Evolutionary conservation across 1,284 basidiomycete species (phyloP), one percentile per base, ranked within the genome.

Genomic region (Coniferiporia sulphurascens): DNA sequence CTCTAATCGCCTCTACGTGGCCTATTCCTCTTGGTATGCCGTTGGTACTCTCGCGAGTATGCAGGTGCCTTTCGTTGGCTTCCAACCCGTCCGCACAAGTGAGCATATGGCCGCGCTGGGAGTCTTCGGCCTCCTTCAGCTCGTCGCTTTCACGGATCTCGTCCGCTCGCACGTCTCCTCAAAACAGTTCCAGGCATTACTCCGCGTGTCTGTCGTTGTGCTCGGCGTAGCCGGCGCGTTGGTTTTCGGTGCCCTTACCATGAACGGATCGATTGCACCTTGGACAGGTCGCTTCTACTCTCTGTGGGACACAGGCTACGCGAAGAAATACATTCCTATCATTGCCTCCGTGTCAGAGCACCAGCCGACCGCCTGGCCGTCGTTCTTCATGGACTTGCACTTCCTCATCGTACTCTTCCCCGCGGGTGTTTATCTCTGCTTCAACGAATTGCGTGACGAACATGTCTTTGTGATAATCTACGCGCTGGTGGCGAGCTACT

Each of bases 251-350:
- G 81, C 81, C 51, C 81, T 98, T 65, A 98, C 97, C 0, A 92
- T 94, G 76, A 91, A 88, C 62, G 96, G 96, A 38, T 94, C 88
- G 85, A 98, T 99, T 67, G 95, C 96, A 1, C 96, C 96, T 0
- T 99, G 97, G 95, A 98, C 95, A 36, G 97, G 97, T 48, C 89
- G 97, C 62, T 99, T 99, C 83, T 99, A 99, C 75, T 98, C 95
- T 1, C 82, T 99, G 10, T 99, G 96, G 95, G 97, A 99, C 74
- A 99, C 97, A 0, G 95, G 92, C 41, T 99, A 99, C 71, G 97
- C 96, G 62, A 97, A 97, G 76, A 93, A 95, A 91, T 91, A 94
- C 72, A 94, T 98, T 68, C 95, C 95, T 38, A 98, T 99, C 78
- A 98, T 99, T 69, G 97, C 97, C 5, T 98, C 96, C 19, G 97